phyloP scores from a whole-genome alignment of 176 grass and related monocot species.

The Zea mays region DNA sequence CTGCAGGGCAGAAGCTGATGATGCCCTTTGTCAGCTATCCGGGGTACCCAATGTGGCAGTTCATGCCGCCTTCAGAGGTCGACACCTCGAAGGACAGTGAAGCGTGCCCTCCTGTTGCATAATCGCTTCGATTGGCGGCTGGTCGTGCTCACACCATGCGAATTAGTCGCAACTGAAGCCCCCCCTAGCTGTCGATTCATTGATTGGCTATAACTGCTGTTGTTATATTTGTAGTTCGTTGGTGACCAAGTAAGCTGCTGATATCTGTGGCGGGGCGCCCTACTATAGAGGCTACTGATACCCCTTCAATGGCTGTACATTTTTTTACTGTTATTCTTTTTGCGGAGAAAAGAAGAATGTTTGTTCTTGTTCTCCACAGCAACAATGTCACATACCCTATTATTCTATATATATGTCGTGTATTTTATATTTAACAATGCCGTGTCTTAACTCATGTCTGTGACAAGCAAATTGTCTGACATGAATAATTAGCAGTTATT shows the following conservation, averaged over 20 bases:
- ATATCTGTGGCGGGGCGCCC: not conserved
- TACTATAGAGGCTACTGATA: constrained; percentile 29
- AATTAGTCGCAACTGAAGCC: constrained; percentile 34
- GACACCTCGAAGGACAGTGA: constrained; percentile 72
- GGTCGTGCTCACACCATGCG: not conserved
- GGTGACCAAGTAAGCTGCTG: constrained; percentile 27
- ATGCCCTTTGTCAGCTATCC: constrained; percentile 68
- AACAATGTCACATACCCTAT: constrained; percentile 5
- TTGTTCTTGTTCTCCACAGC: constrained; percentile 48
- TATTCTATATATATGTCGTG: not conserved
- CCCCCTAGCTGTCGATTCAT: constrained; percentile 19
- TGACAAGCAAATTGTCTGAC: not conserved
- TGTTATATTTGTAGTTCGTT: constrained; percentile 37
- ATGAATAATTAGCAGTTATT: not conserved
- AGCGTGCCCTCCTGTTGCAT: constrained; percentile 65
- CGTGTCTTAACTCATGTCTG: not conserved
- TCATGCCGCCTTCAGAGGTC: constrained; percentile 65
- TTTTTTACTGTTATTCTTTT: constrained; percentile 24
- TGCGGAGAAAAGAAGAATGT: constrained; percentile 39
- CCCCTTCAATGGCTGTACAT: constrained; percentile 36
- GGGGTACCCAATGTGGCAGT: constrained; percentile 69
- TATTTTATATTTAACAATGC: not conserved
- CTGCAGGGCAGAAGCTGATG: constrained; percentile 61
- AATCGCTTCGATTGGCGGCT: not conserved
- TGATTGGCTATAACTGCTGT: constrained; percentile 33